Percentiles rank a stretch among this genome's conserved stretches.
phyloP scores from a whole-genome alignment of 2,329 filamentous ascomycete species.

The Chaetomium sp. region DNA sequence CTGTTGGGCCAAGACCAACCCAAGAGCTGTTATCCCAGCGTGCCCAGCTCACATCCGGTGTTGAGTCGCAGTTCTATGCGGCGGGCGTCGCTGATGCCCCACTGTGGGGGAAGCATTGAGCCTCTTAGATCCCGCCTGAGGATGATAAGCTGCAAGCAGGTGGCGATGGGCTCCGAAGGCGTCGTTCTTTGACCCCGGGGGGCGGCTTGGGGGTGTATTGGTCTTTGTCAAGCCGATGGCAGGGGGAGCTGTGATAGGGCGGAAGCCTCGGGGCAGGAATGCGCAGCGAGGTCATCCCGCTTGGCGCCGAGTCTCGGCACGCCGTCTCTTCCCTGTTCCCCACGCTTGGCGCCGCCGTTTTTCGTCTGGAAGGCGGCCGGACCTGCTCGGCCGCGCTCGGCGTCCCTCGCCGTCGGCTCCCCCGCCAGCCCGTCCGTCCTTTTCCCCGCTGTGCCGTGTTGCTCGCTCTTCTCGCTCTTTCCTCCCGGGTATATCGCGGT shows the following conservation, averaged over 20 bases:
- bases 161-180: constrained; percentile 27
- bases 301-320: constrained; percentile 33
- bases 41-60: constrained; percentile 22
- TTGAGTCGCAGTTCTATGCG: constrained; percentile 19
- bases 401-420: neutral
- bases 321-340: constrained; percentile 14
- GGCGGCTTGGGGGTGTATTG: neutral
- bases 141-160: constrained; percentile 28
- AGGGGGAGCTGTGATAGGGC: constrained; percentile 30
- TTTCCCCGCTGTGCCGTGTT: neutral
- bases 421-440: neutral
- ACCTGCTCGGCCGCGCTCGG: constrained; percentile 15
- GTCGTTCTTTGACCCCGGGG: constrained; percentile 23
- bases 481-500: neutral
- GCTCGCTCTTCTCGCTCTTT: neutral
- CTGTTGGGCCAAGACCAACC: constrained; percentile 29
- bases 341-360: constrained; percentile 23
- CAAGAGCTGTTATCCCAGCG: constrained; percentile 32
- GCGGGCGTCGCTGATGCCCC: constrained; percentile 23
- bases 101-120: constrained; percentile 18
- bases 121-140: constrained; percentile 16
- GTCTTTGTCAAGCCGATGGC: constrained; percentile 7
- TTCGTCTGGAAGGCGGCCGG: constrained; percentile 8
- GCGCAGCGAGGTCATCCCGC: constrained; percentile 29
- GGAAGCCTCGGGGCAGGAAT: constrained; percentile 14